Percentiles rank a stretch among this genome's conserved stretches.
These are phyloP conservation scores for Volvox africanus DNA, from an alignment of 139 green algal species.

Conservation along the genomic window DNA sequence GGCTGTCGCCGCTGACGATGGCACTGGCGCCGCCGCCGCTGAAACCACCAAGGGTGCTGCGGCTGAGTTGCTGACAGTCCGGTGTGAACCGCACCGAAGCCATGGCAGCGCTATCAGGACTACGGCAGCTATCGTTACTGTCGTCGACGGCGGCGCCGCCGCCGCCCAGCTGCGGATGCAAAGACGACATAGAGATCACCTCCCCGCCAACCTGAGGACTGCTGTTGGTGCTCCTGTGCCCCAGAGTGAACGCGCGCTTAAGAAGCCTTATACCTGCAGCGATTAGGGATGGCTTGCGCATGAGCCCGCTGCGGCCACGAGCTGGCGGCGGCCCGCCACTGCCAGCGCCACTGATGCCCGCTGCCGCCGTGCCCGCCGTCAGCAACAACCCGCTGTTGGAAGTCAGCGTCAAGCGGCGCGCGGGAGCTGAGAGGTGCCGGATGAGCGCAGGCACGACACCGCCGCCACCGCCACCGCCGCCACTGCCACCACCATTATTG, in stretches of 20 bases:
- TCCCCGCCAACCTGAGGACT: not conserved
- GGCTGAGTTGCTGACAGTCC: not conserved
- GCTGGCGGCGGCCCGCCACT: not conserved
- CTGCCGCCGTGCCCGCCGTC: not conserved
- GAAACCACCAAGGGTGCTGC: not conserved
- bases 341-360: not conserved
- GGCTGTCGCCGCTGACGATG: slow-evolving; percentile 4
- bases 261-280: not conserved
- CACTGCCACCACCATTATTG: not conserved
- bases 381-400: slow-evolving; percentile 8
- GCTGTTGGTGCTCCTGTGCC: not conserved
- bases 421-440: slow-evolving; percentile 13
- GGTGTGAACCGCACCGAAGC: not conserved
- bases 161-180: not conserved
- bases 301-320: not conserved
- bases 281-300: not conserved
- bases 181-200: not conserved
- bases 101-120: not conserved
- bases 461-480: not conserved
- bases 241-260: slow-evolving; percentile 16
- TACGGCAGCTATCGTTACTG: not conserved
- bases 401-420: not conserved
- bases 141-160: not conserved
- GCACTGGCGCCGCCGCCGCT: not conserved
- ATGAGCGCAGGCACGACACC: not conserved